Percentiles rank a stretch among this genome's conserved stretches.
Evolutionary conservation across 1,284 basidiomycete species (phyloP).

Genomic region (Trichosporon coremiiforme): DNA sequence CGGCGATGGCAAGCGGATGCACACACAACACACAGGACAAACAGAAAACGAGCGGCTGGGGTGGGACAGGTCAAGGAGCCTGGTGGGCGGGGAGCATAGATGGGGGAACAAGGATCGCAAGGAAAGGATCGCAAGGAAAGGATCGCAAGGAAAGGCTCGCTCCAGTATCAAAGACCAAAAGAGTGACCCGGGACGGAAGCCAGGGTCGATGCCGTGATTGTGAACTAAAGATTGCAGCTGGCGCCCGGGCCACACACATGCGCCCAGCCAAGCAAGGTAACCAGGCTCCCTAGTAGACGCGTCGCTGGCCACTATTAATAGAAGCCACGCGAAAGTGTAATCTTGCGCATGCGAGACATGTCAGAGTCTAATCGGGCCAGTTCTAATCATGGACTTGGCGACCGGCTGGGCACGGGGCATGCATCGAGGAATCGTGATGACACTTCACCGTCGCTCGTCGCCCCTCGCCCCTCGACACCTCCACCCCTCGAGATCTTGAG

Average conservation of each 20-base stretch:
- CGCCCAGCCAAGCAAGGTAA: neutral
- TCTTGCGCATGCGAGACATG: neutral
- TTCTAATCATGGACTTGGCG: neutral
- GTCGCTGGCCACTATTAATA: neutral
- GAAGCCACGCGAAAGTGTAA: conserved; percentile 11
- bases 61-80: neutral
- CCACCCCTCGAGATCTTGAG: conserved; percentile 6
- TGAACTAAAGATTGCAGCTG: neutral
- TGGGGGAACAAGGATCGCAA: conserved; percentile 1
- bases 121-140: too few species aligned
- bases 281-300: neutral
- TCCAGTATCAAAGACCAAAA: neutral
- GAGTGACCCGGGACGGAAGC: conserved; percentile 5
- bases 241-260: neutral
- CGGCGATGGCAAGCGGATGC: neutral
- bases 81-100: neutral
- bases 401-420: neutral
- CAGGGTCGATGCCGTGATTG: conserved; percentile 10
- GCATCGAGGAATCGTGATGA: neutral
- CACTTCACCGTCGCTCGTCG: neutral
- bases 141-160: too few species aligned
- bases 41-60: neutral
- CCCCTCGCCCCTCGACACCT: neutral
- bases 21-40: neutral
- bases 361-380: neutral